phyloP scores from a whole-genome alignment of 768 basidiomycete genomes.

The Hypholoma fasciculare region DNA sequence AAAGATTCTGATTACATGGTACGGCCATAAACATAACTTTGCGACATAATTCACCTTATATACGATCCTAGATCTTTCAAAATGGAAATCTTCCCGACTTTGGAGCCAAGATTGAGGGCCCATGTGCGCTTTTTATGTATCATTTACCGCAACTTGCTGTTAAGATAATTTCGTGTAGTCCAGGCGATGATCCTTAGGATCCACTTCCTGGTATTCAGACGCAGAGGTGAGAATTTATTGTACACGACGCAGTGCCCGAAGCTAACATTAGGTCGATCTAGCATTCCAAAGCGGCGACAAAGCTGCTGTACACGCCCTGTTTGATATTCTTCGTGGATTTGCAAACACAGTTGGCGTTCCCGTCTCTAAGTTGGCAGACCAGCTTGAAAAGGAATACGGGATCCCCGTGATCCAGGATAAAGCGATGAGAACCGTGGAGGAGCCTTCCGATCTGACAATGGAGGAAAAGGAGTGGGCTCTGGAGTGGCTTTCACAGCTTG shows the following conservation, averaged over 20 bases:
- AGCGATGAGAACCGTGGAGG: neutral
- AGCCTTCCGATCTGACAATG: neutral
- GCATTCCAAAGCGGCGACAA: neutral
- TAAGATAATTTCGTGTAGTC: neutral
- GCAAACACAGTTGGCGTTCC: neutral
- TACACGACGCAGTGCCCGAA: neutral
- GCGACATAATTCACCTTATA: neutral
- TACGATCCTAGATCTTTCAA: neutral
- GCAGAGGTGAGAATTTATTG: neutral
- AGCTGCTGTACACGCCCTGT: neutral
- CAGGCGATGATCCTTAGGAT: neutral
- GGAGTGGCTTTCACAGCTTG: neutral
- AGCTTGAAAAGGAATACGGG: neutral
- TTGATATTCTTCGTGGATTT: neutral
- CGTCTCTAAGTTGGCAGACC: neutral
- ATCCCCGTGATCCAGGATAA: neutral
- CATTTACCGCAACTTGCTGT: neutral
- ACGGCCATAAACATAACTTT: neutral
- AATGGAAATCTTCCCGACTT: neutral
- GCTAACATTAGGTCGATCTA: neutral
- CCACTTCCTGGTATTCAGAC: neutral
- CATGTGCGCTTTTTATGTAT: neutral
- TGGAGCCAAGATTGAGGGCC: neutral
- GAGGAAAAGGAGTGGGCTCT: neutral
- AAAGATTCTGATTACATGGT: neutral